These are phyloP conservation scores for Passalora sequoiae DNA, from an alignment of 2,329 filamentous ascomycete species.

Conservation along the genomic window DNA sequence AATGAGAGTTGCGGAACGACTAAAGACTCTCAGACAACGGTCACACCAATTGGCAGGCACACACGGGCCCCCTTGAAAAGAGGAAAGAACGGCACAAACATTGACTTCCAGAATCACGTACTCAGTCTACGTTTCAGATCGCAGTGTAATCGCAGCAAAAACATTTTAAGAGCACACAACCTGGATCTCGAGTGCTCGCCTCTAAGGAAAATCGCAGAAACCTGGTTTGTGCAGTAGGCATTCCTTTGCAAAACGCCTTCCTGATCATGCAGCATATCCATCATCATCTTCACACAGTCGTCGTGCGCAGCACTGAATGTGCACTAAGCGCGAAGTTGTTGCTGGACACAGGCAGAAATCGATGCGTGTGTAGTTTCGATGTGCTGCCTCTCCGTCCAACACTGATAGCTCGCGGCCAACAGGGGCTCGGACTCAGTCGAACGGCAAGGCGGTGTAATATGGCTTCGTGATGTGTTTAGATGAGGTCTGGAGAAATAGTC, in stretches of 20 bases:
- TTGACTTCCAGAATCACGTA: constrained; percentile 18
- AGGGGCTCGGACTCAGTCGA: constrained; percentile 22
- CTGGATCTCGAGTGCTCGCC: constrained; percentile 21
- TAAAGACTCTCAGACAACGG: constrained; percentile 1
- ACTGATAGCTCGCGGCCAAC: constrained; percentile 7
- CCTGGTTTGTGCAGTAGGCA: constrained; percentile 26
- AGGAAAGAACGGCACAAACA: constrained; percentile 9
- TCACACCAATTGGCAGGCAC: background rate
- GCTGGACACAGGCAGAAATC: constrained; percentile 16
- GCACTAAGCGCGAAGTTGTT: constrained; percentile 19
- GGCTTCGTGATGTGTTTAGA: constrained; percentile 30
- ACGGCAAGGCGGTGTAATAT: constrained; percentile 20
- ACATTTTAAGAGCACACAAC: constrained; percentile 29
- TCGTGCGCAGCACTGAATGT: constrained; percentile 15
- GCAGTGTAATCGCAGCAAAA: constrained; percentile 30
- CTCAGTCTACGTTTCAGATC: constrained; percentile 31
- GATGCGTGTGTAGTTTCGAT: constrained; percentile 11
- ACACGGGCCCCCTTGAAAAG: background rate
- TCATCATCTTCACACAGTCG: constrained; percentile 22
- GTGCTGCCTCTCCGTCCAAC: constrained; percentile 20
- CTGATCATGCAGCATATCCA: constrained; percentile 24
- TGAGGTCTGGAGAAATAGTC: constrained; percentile 42
- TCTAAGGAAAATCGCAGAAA: constrained; percentile 27
- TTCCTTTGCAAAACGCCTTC: constrained; percentile 22
- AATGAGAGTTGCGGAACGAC: background rate